phyloP scores from a whole-genome alignment of 2,329 filamentous ascomycete genomes.

The Penicillium hordei region DNA sequence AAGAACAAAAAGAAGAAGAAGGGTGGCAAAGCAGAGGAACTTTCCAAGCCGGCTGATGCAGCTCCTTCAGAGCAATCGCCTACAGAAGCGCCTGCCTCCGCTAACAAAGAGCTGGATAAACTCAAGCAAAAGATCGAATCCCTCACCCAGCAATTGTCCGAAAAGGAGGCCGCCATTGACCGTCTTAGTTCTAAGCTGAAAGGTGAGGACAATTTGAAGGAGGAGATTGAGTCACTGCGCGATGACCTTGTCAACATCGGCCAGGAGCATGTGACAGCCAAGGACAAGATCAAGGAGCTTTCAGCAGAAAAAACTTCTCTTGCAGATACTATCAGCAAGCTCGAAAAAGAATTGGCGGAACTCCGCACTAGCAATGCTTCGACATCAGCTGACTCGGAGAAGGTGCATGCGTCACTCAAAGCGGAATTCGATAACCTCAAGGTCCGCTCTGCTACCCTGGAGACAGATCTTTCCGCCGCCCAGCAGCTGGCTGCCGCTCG shows the following conservation, averaged over 20 bases:
- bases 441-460: conserved; percentile 65
- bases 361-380: conserved; percentile 51
- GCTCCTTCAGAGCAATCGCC: conserved; percentile 20
- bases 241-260: conserved; percentile 78
- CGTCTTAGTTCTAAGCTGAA: conserved; percentile 68
- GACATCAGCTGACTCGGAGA: conserved; percentile 50
- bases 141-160: conserved; percentile 38
- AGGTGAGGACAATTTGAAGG: conserved; percentile 73
- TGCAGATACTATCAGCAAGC: conserved; percentile 61
- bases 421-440: conserved; percentile 71
- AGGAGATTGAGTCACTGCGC: conserved; percentile 81
- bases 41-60: conserved; percentile 25
- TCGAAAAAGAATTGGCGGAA: conserved; percentile 69
- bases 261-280: conserved; percentile 79
- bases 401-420: conserved; percentile 56
- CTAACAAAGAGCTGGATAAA: conserved; percentile 25
- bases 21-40: conserved; percentile 55
- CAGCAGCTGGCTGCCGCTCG: conserved; percentile 82
- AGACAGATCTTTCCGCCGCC: conserved; percentile 81
- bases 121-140: conserved; percentile 40
- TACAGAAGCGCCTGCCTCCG: conserved; percentile 36
- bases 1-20: conserved; percentile 92
- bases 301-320: conserved; percentile 67
- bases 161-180: conserved; percentile 72
- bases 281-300: conserved; percentile 70